phyloP scores from a whole-genome alignment of 23 red algal genomes.

The Gracilaria caudata region DNA sequence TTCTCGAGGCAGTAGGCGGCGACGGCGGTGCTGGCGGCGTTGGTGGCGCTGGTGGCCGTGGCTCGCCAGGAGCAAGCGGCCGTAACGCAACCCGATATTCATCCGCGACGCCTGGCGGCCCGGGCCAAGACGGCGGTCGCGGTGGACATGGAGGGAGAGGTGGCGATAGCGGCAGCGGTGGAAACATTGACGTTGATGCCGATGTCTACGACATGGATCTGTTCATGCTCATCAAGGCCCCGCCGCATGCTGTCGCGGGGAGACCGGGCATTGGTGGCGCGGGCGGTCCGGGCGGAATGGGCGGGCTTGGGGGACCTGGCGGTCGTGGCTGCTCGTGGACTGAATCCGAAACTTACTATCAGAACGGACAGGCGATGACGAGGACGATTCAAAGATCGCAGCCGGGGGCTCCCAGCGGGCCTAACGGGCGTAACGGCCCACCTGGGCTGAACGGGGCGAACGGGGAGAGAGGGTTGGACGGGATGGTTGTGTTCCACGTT shows the following conservation, averaged over 20 bases:
- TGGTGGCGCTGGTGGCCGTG: neutral
- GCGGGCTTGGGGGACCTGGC: neutral
- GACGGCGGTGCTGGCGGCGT: neutral
- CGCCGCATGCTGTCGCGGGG: neutral
- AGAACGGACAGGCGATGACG: neutral
- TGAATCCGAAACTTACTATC: neutral
- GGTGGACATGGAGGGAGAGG: slow-evolving; percentile 1
- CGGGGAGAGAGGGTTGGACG: slow-evolving; percentile 1
- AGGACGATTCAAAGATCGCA: neutral
- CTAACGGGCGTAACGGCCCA: neutral
- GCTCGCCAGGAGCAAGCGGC: neutral
- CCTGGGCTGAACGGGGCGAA: neutral
- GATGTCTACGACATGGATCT: neutral
- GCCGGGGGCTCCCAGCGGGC: neutral
- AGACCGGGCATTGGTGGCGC: neutral
- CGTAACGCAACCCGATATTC: neutral
- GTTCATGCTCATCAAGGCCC: neutral
- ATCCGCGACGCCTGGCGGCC: neutral
- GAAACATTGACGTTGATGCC: neutral
- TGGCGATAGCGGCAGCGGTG: neutral
- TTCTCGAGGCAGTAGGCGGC: neutral
- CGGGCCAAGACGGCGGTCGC: neutral
- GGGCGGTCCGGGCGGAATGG: neutral
- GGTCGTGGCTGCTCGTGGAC: neutral
- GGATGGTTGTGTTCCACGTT: neutral